Evolutionary conservation across 352 stramenopile species (phyloP), one percentile per base, ranked within the genome.

Genomic region (Pythium rhizo-oryzae): DNA sequence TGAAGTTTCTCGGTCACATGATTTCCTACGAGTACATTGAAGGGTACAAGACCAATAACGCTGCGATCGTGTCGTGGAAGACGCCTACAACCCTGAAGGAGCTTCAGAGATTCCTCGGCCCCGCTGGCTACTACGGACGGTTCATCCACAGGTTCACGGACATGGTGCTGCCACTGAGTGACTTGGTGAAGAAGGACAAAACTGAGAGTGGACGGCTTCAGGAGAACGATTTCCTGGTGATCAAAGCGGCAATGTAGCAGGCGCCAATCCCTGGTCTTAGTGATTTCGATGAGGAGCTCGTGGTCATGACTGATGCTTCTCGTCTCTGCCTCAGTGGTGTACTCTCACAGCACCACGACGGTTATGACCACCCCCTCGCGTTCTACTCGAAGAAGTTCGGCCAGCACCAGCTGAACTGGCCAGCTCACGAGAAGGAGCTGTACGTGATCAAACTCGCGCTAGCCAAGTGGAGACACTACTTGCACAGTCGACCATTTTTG

Each of bases 91-190:
- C 37, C 18, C 21, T 19, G 4, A 71, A 72, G 35, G 67, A 69
- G n/a, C 23, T 67, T 1, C 44, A 69, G 43, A 51, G 66, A 16
- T 75, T 72, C 24, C 67, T 78, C 16, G 67, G 62, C n/a, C 44
- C 73, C 7, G 52, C 62, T 8, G 67, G 62, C 11, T 75, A 73
- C 46, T 78, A 78, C 61, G 58, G 62, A 2, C 60, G 61, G 9
- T 72, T 72, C 30, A 58, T 78, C 2, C 39, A 28, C 16, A 39
- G 63, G 15, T 78, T 61, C 41, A 67, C 63, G 8, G 30, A 60
- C 23, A 24, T 75, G 0, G 71, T 69, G 8, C 41, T 71, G 1
- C 67, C 67, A n/a, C 53, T 78, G 35, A 56, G 35, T 9, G 51
- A 65, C 21, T 44, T 74, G 19, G 37, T 59, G 1, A 74, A 74